phyloP scores from a whole-genome alignment of 345 rosid species.

The Isatis tinctoria region DNA sequence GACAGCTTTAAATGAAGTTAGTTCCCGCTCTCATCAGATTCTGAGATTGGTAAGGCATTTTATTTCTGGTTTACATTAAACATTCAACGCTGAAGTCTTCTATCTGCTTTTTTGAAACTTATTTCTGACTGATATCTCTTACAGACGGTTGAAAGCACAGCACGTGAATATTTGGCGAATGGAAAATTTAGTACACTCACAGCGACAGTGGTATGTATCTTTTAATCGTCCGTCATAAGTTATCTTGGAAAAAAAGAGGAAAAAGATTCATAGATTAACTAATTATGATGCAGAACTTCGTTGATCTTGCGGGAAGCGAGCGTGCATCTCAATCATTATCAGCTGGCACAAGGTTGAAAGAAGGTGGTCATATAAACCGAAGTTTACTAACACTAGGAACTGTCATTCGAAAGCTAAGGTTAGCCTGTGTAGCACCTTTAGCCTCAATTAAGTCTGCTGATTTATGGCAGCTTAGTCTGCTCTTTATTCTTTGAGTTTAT shows the following conservation, averaged over 20 bases:
- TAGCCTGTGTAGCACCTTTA: slow-evolving; percentile 25
- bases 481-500: slow-evolving; percentile 5
- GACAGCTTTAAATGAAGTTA: slow-evolving; percentile 84
- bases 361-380: slow-evolving; percentile 94
- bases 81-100: background rate
- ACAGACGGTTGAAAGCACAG: slow-evolving; percentile 84
- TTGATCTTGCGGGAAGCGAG: slow-evolving; percentile 98
- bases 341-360: slow-evolving; percentile 85
- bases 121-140: slow-evolving; percentile 21
- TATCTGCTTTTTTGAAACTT: background rate
- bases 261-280: background rate
- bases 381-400: slow-evolving; percentile 92
- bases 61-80: background rate
- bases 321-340: slow-evolving; percentile 92
- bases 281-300: slow-evolving; percentile 53
- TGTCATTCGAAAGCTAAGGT: slow-evolving; percentile 95
- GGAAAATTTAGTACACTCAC: slow-evolving; percentile 68
- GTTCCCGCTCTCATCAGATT: slow-evolving; percentile 98
- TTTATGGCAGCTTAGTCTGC: slow-evolving; percentile 4
- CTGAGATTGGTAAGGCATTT: slow-evolving; percentile 67
- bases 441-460: background rate
- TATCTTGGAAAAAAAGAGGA: background rate
- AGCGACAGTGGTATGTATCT: slow-evolving; percentile 65
- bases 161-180: slow-evolving; percentile 56
- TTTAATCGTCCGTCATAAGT: background rate